phyloP scores from a whole-genome alignment of 202 grass and related monocot genomes.

The Eragrostis tef region DNA sequence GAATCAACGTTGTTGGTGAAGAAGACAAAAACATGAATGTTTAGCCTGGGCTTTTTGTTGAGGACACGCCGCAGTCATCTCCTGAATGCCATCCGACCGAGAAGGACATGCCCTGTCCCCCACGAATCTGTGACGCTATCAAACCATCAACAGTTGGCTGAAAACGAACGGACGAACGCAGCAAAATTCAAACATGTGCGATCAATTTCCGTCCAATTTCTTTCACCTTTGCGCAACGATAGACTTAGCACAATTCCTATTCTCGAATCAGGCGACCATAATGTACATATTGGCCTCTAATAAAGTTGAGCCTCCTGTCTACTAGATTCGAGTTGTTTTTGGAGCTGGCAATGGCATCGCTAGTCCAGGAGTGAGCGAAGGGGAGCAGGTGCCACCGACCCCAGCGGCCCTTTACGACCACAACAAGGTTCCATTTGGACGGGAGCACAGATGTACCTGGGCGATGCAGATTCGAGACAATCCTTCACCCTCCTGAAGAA shows the following conservation, averaged over 20 bases:
- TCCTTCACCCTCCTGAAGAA: background rate
- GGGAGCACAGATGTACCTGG: background rate
- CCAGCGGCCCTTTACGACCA: background rate
- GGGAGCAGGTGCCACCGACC: constrained; percentile 40
- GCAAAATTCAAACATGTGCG: too few species aligned
- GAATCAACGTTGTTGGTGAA: background rate
- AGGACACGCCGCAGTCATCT: background rate
- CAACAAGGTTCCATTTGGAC: background rate
- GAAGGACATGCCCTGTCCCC: background rate
- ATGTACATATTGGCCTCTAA: too few species aligned
- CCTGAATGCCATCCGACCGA: background rate
- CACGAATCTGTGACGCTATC: background rate
- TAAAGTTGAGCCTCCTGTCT: background rate
- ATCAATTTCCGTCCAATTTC: too few species aligned
- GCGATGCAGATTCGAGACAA: constrained; percentile 7
- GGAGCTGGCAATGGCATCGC: background rate
- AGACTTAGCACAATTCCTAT: too few species aligned
- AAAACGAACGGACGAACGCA: too few species aligned
- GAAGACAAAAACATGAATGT: background rate
- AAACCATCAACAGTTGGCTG: too few species aligned
- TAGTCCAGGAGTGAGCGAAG: background rate
- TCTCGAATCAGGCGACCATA: too few species aligned
- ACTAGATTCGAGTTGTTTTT: background rate
- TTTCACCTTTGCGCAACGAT: too few species aligned
- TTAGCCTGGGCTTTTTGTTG: background rate